Evolutionary conservation across 495 filamentous ascomycete species (phyloP).

Genomic region (Neurospora sp.): DNA sequence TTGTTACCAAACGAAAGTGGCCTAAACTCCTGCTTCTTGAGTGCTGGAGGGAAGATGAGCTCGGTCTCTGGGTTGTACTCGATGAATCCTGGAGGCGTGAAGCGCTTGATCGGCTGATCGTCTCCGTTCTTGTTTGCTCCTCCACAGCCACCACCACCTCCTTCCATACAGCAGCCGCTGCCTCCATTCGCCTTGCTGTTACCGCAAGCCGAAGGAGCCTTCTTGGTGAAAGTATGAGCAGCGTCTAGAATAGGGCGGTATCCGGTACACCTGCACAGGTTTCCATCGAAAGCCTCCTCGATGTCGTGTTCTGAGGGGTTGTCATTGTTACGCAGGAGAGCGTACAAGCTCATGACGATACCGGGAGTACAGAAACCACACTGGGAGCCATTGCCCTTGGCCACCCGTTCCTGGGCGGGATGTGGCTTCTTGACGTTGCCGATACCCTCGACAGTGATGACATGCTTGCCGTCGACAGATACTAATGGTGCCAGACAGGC

Average conservation of each 20-base stretch:
- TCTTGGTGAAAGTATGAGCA: slow-evolving; percentile 59
- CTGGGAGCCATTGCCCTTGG: slow-evolving; percentile 58
- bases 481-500: slow-evolving; percentile 88
- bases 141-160: slow-evolving; percentile 46
- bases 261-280: slow-evolving; percentile 90
- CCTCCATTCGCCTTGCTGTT: slow-evolving; percentile 52
- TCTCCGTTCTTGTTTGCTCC: slow-evolving; percentile 36
- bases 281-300: slow-evolving; percentile 90
- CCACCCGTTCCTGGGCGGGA: slow-evolving; percentile 85
- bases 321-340: slow-evolving; percentile 65
- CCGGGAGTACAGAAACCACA: slow-evolving; percentile 90
- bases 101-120: slow-evolving; percentile 51
- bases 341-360: slow-evolving; percentile 93
- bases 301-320: slow-evolving; percentile 62
- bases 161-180: slow-evolving; percentile 60
- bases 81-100: slow-evolving; percentile 79
- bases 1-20: slow-evolving; percentile 89
- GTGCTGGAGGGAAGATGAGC: slow-evolving; percentile 80
- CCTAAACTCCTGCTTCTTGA: slow-evolving; percentile 72
- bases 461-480: slow-evolving; percentile 94
- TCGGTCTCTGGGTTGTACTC: slow-evolving; percentile 88
- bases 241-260: slow-evolving; percentile 93
- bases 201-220: slow-evolving; percentile 35
- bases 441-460: slow-evolving; percentile 97
- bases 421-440: slow-evolving; percentile 81